Evolutionary conservation across 2,329 filamentous ascomycete genomes (phyloP), one percentile per base, ranked within the genome.

Genomic region (Exophiala aquamarina): DNA sequence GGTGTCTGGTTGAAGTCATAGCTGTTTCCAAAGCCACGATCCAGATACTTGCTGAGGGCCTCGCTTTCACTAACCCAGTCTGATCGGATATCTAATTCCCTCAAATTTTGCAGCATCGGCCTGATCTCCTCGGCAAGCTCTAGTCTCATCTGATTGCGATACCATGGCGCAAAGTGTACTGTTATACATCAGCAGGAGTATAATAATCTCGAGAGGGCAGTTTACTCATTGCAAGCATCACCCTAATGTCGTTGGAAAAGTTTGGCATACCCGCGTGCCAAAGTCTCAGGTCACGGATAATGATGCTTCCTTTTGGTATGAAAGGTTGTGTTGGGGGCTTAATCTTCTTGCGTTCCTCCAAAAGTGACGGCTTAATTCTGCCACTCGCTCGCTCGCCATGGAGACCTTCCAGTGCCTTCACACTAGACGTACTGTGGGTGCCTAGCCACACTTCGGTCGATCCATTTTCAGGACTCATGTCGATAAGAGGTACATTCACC

Each of bases 381-480:
- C 74, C 75, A 57, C 73, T 82, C 2, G 74, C 76, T 45, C 73
- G 66, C 37, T 77, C 76, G 11, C 73, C 79, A 49, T 78, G 75
- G 7, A 62, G 59, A 2, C 75, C 73, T 43, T 77, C 70, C 58
- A 81, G 77, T 0, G 66, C 65, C 10, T 66, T 41, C 49, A 70
- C 41, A 40, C 59, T 57, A 1, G 57, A 55, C 3, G 58, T 56
- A 5, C 48, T 61, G 53, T 82, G 78, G 1, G 78, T 81, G 11
- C 77, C 77, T 2, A 81, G 70, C 79, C 79, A 82, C n/a, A 82
- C 56, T 63, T 81, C 79, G 0, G 78, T 82, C 2, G 73, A 73
- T 1, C 77, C 79, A 55, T 81, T 82, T 46, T 71, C 67, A 0
- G 72, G 70, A 0, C 65, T 73, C 61, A 77, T 76, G 23, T 70